Evolutionary conservation across 2,329 filamentous ascomycete species (phyloP), one percentile per base, ranked within the genome.

Genomic region (Diaporthe batatas): DNA sequence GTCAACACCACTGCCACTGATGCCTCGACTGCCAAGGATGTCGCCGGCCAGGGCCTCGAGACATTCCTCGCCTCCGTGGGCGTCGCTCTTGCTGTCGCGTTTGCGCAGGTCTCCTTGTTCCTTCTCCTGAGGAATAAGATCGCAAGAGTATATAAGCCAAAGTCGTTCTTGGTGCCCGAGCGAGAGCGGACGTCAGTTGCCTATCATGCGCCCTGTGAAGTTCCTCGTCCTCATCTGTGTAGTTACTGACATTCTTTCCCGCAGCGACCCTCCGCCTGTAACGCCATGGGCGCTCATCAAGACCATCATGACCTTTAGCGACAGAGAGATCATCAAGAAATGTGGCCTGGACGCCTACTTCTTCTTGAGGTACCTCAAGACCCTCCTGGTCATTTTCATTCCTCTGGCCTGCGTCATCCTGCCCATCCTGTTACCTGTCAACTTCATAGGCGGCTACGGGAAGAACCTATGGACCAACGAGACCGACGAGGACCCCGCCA

Each of bases 321-420:
- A 94, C 75, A 87, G 94, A 16, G 94, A 97, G 77, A 91, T 99
- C 77, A 97, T 99, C 78, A 92, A 96, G 69, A 97, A 98, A 82
- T 98, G 96, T 77, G 96, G 96, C 23, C 89, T 99, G 12, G 96
- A 99, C 80, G 95, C 96, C 79, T 99, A 98, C 84, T 98, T 98
- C 85, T 99, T 99, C 82, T 87, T 99, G 1, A 93, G 97, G 75
- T 99, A 98, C 79, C 89, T 91, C 18, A 89, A 89, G 76, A 89
- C 79, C 81, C 90, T 98, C 6, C 88, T 98, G 55, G 91, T 98
- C 80, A 97, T 99, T 75, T 98, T 99, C 80, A 84, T 97, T 51
- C 95, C 96, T 1, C 91, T 98, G 72, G 91, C 93, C 16, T 77
- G 90, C 34, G 79, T 98, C 67, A 91, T 97, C 36, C 86, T 98